Percentiles rank a stretch among this genome's conserved stretches.
These are phyloP conservation scores for Chamaenerion angustifolium DNA, from an alignment of 345 rosid species.

Conservation along the genomic window DNA sequence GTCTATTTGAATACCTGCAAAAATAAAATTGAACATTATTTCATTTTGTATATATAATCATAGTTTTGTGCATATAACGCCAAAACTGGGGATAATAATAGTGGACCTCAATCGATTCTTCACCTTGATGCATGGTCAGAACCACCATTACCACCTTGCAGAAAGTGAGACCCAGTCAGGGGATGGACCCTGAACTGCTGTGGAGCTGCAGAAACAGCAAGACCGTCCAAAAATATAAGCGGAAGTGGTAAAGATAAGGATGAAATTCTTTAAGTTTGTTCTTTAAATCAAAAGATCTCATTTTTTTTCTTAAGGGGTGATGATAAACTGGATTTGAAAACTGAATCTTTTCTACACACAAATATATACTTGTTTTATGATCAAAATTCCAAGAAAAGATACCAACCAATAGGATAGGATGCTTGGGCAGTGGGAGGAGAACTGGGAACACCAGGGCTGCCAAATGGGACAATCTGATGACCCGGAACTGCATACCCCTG, in stretches of 20 bases:
- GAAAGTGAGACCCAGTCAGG: slow-evolving; percentile 51
- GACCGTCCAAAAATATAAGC: slow-evolving; percentile 33
- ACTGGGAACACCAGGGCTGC: slow-evolving; percentile 42
- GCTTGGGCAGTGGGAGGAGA: slow-evolving; percentile 60
- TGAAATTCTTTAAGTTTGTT: too few species aligned
- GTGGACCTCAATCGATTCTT: slow-evolving; percentile 42
- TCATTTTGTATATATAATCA: too few species aligned
- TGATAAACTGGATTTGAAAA: too few species aligned
- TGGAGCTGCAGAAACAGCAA: slow-evolving; percentile 42
- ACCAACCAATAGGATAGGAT: slow-evolving; percentile 53
- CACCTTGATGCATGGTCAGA: slow-evolving; percentile 85
- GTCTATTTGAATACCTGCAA: slow-evolving; percentile 41
- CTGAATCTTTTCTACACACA: too few species aligned
- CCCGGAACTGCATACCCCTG: slow-evolving; percentile 71
- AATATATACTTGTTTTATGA: background rate
- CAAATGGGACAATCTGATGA: slow-evolving; percentile 54
- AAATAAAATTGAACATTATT: too few species aligned
- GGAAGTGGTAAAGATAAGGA: too few species aligned
- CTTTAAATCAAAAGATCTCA: too few species aligned
- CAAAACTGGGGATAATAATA: background rate
- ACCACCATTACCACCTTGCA: slow-evolving; percentile 66
- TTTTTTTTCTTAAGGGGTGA: too few species aligned
- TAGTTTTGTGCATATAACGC: too few species aligned
- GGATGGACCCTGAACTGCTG: slow-evolving; percentile 57
- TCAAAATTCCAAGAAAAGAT: background rate